Percentiles rank a stretch among this genome's conserved stretches.
phyloP scores from a whole-genome alignment of 2,329 filamentous ascomycete species.

The Clarireedia paspali region DNA sequence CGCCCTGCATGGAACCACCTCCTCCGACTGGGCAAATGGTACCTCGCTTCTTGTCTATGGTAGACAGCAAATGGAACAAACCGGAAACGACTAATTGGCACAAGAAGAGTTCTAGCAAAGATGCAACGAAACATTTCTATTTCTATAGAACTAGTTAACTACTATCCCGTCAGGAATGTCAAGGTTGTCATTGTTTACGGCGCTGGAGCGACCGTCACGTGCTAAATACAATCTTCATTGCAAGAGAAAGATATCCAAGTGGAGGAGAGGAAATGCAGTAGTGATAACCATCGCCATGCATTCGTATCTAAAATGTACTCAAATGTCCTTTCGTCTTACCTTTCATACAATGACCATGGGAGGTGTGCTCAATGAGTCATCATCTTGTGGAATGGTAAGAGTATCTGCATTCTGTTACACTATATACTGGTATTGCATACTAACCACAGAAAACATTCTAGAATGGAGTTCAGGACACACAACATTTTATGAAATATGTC shows the following conservation, averaged over 20 bases:
- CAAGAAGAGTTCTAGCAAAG: no score
- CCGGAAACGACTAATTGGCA: no score
- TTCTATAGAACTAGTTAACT: no score
- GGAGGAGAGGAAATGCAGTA: neutral
- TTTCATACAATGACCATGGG: conserved; percentile 15
- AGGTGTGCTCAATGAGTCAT: conserved; percentile 10
- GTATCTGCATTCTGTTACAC: conserved; percentile 11
- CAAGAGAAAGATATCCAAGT: neutral
- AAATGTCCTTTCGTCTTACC: conserved; percentile 14
- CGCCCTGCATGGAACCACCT: no score
- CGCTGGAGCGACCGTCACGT: no score
- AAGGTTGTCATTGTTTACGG: no score
- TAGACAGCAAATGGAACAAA: no score
- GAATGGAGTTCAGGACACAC: conserved; percentile 7
- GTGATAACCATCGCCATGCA: neutral
- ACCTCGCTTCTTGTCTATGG: no score
- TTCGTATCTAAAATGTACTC: neutral
- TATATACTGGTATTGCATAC: neutral
- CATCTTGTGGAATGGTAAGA: conserved; percentile 17
- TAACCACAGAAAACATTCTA: conserved; percentile 16
- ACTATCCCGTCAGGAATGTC: no score
- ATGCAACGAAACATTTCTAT: no score
- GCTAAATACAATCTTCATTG: neutral
- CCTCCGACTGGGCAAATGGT: no score
- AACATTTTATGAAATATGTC: no score